Base-by-base conservation (phyloP, 2,329 filamentous ascomycete species). In the Aspergillus bombycis region DNA sequence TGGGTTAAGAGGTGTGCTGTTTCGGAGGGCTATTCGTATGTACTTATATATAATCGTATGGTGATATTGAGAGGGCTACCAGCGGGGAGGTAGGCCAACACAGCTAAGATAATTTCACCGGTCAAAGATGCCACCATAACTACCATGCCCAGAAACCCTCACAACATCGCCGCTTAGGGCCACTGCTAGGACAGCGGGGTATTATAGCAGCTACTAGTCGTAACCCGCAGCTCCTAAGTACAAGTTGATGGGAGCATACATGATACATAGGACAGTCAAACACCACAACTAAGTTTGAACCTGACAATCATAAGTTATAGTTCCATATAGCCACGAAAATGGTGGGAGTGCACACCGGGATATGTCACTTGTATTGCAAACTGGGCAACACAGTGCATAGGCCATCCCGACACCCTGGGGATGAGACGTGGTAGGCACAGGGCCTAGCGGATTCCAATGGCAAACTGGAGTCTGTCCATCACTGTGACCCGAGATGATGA, bases 101-200 rank as follows among this genome's bases (percentile, higher is more conserved):
- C 0, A 9, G 2, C 2, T 2, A 19, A 6, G 1, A 19, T n/a
- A 41, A 1, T 0, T 9, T 19, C 1, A 19, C 36, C 0, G 1
- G 0, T 4, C 9, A 8, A n/a, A 7, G 16, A 8, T 1, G 2
- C 36, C 16, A 41, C 16, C 16, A 14, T 19, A 1, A 19, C 3
- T 19, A 41, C 4, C 2, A 9, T 19, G 12, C 36, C 0, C 16
- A 2, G 0, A 19, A 41, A 3, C 8, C 7, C 16, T 41, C 10
- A 7, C 32, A 34, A 1, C 32, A 1, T 34, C 16, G 8, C 7
- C 1, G 16, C 1, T 9, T 4, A 4, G 7, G 16, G 7, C 5
- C 4, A 19, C 12, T 3, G 0, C 7, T 19, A 19, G 36, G 16
- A 36, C 12, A 36, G 34, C 1, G 8, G 16, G 16, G 1, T 41